Evolutionary conservation across 2,329 filamentous ascomycete species (phyloP).

Genomic region (Colletotrichum plurivorum): DNA sequence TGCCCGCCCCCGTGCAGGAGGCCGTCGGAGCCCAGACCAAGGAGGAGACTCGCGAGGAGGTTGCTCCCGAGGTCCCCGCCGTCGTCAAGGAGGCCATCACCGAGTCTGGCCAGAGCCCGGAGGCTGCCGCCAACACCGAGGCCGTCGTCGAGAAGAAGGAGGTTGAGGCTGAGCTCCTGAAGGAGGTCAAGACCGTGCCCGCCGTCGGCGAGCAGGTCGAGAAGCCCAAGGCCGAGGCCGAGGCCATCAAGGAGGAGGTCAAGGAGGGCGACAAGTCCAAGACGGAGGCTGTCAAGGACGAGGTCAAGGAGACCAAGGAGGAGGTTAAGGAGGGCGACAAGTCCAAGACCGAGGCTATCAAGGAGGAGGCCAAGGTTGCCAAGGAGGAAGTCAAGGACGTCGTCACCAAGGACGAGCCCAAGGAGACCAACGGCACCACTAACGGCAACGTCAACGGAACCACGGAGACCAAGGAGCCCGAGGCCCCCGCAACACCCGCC

Average conservation of each 20-base stretch:
- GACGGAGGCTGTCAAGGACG: slow-evolving; percentile 41
- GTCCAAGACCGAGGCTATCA: slow-evolving; percentile 29
- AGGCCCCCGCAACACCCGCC: slow-evolving; percentile 35
- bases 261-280: slow-evolving; percentile 40
- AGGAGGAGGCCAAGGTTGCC: slow-evolving; percentile 21
- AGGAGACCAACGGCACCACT: slow-evolving; percentile 33
- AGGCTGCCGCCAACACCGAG: slow-evolving; percentile 77
- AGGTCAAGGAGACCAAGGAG: slow-evolving; percentile 41
- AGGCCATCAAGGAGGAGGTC: slow-evolving; percentile 38
- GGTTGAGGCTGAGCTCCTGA: slow-evolving; percentile 81
- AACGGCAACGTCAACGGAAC: slow-evolving; percentile 37
- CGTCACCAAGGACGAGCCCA: slow-evolving; percentile 36
- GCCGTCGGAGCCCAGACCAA: slow-evolving; percentile 60
- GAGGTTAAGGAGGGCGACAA: slow-evolving; percentile 33
- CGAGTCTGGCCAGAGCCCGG: slow-evolving; percentile 73
- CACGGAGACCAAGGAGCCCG: slow-evolving; percentile 40
- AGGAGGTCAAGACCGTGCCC: slow-evolving; percentile 67
- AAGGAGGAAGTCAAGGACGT: slow-evolving; percentile 38
- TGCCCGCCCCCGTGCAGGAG: slow-evolving; percentile 65
- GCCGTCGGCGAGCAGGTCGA: slow-evolving; percentile 48
- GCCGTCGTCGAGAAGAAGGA: slow-evolving; percentile 82
- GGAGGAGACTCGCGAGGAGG: slow-evolving; percentile 58
- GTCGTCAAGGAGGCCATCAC: slow-evolving; percentile 71
- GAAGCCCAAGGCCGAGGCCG: slow-evolving; percentile 42
- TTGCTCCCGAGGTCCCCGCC: slow-evolving; percentile 66